These are phyloP conservation scores for Galerina marginata DNA, from an alignment of 768 basidiomycete species.

Conservation along the genomic window DNA sequence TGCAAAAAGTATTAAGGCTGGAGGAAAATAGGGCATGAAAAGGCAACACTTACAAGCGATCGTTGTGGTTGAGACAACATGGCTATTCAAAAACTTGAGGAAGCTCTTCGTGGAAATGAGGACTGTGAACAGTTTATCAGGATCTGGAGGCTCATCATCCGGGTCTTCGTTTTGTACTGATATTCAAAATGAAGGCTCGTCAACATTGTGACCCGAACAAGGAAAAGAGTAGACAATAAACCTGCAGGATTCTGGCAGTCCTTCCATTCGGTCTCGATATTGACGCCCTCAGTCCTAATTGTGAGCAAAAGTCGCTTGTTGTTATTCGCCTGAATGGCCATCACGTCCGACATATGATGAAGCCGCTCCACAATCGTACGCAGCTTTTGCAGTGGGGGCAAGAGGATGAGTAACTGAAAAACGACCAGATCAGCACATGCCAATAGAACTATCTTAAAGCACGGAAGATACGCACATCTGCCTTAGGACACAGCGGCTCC, in stretches of 20 bases:
- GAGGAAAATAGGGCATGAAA: background rate
- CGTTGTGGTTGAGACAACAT: constrained; percentile 81
- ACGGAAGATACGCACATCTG: constrained; percentile 62
- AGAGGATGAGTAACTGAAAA: constrained; percentile 72
- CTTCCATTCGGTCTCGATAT: constrained; percentile 80
- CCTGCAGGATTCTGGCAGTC: constrained; percentile 70
- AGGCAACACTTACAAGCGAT: constrained; percentile 71
- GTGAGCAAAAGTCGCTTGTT: constrained; percentile 57
- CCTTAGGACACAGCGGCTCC: constrained; percentile 87
- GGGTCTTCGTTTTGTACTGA: constrained; percentile 36
- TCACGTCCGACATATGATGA: constrained; percentile 68
- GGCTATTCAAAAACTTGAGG: constrained; percentile 80
- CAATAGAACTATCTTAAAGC: background rate
- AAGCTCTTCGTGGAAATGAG: constrained; percentile 77
- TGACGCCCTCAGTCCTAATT: constrained; percentile 74
- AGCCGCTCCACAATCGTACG: constrained; percentile 83
- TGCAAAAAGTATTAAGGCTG: constrained; percentile 31
- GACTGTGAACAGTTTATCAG: constrained; percentile 64
- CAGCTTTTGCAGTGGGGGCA: constrained; percentile 76
- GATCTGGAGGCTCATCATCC: constrained; percentile 53
- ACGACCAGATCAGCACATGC: background rate
- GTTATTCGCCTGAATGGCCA: constrained; percentile 73
- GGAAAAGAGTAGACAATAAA: constrained; percentile 24
- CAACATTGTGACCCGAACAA: background rate
- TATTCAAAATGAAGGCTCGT: background rate